These are phyloP conservation scores for Phytophthora melonis DNA, from an alignment of 352 stramenopile species.

Conservation along the genomic window DNA sequence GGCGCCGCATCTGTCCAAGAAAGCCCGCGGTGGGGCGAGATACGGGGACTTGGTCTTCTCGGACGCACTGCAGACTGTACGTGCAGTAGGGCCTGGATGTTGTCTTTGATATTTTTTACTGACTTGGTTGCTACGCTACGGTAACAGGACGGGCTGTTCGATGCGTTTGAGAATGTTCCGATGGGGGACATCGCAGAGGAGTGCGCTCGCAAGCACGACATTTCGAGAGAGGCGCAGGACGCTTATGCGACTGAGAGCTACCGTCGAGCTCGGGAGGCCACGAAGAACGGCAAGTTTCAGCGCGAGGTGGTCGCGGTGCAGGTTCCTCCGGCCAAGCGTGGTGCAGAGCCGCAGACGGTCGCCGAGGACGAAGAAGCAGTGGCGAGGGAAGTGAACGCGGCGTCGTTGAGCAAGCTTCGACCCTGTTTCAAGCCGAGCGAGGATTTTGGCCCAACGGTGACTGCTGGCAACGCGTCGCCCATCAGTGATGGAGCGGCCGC, in stretches of 20 bases:
- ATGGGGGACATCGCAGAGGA: constrained; percentile 97
- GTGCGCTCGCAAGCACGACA: constrained; percentile 84
- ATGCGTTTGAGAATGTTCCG: constrained; percentile 93
- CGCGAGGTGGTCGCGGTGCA: constrained; percentile 89
- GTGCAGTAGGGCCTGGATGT: not conserved
- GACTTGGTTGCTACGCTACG: constrained; percentile 37
- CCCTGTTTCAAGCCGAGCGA: constrained; percentile 89
- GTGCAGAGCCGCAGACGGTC: constrained; percentile 33
- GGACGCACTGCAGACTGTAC: constrained; percentile 83
- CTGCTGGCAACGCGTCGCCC: constrained; percentile 94
- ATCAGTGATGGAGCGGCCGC: constrained; percentile 97
- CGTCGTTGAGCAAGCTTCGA: constrained; percentile 87
- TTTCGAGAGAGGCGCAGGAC: constrained; percentile 95
- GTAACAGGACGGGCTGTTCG: constrained; percentile 92
- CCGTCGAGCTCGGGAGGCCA: constrained; percentile 70
- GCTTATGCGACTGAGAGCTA: constrained; percentile 94
- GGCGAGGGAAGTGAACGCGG: constrained; percentile 73
- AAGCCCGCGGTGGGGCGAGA: constrained; percentile 73
- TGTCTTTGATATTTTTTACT: not conserved
- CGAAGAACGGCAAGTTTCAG: constrained; percentile 70
- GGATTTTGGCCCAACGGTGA: constrained; percentile 91
- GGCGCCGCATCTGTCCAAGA: constrained; percentile 91
- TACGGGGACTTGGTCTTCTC: constrained; percentile 91
- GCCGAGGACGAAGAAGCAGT: constrained; percentile 93
- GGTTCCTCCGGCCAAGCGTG: constrained; percentile 58